A percentile compares a stretch with the other conserved stretches of the same genome.
Conservation (phyloP, 2,329 filamentous ascomycete species). For the Xylaria sp. region DNA sequence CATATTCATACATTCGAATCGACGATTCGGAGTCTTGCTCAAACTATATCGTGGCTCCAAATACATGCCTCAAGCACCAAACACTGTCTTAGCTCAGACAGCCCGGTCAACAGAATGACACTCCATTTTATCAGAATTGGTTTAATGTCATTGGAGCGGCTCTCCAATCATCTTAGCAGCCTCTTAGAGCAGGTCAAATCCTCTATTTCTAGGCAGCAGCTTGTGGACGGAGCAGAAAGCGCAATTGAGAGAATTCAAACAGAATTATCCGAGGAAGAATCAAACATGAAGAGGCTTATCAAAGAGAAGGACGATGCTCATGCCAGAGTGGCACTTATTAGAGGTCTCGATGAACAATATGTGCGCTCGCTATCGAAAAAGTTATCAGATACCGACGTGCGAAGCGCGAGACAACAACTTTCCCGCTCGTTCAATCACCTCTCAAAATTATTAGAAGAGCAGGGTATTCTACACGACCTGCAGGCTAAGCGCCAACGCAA, state of each 20-base stretch:
- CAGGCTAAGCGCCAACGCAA: constrained; percentile 22
- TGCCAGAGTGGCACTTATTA: neutral
- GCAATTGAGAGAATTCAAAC: neutral
- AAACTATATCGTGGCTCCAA: constrained; percentile 24
- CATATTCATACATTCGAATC: constrained; percentile 18
- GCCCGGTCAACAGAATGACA: neutral
- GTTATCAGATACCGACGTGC: neutral
- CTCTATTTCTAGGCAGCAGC: constrained; percentile 1
- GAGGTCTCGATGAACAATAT: constrained; percentile 11
- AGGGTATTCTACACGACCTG: constrained; percentile 17
- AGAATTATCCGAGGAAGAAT: constrained; percentile 4
- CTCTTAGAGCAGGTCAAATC: constrained; percentile 4
- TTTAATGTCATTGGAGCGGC: constrained; percentile 15
- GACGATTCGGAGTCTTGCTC: constrained; percentile 10
- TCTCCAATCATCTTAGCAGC: constrained; percentile 5
- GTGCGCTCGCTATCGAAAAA: constrained; percentile 16
- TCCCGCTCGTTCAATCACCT: constrained; percentile 22
- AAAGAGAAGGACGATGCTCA: constrained; percentile 13
- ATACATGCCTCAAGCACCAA: neutral
- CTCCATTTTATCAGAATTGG: constrained; percentile 23
- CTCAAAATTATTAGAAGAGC: constrained; percentile 25
- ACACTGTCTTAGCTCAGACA: neutral
- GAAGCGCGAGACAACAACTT: constrained; percentile 13
- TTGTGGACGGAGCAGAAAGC: neutral
- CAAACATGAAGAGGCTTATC: neutral